Evolutionary conservation across 2,329 filamentous ascomycete genomes (phyloP), one percentile per base, ranked within the genome.

Genomic region (Alternaria metachromatica): DNA sequence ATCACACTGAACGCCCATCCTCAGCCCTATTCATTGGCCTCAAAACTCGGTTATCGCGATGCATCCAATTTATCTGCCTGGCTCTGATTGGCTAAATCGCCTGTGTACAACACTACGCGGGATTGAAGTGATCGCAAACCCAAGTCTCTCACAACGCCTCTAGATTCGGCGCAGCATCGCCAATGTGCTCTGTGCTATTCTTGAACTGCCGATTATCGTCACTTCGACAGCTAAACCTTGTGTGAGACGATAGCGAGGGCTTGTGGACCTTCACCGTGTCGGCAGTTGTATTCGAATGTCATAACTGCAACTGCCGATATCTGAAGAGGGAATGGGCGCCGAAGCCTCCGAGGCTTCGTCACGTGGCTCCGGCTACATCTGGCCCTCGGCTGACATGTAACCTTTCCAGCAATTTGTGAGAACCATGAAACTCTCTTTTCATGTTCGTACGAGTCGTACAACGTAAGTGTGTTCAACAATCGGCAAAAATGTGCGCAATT

Each of bases 261-360:
- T 49, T 58, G 59, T 66, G 65, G 57, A 48, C 51, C 53, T 62
- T 61, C 26, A 23, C n/a, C 44, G 25, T 11, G 30, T 58, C 68
- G 68, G 68, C 68, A 71, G 68, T 71, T 71, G 65, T 53, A 23
- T 58, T 63, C 51, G 51, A 58, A 46, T 57, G 55, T 62, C 58
- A 60, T 55, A 57, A 49, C n/a, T 55, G 45, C 67, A 71, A 68
- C 60, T 71, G 69, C 69, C 69, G 69, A 63, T 56, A 44, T 51
- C 46, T 44, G 45, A 13, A 60, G 53, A 37, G 25, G 18, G 9
- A 37, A 43, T 20, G 11, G 15, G 46, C 41, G 26, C 57, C 58
- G 54, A 55, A 46, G 48, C 43, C 33, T 15, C 57, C 59, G 51
- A 56, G 18, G 15, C 30, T 5, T 48, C 45, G 23, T 60, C 64